These are phyloP conservation scores for Clarireedia hainanense DNA, from an alignment of 2,329 filamentous ascomycete genomes.

Conservation along the genomic window DNA sequence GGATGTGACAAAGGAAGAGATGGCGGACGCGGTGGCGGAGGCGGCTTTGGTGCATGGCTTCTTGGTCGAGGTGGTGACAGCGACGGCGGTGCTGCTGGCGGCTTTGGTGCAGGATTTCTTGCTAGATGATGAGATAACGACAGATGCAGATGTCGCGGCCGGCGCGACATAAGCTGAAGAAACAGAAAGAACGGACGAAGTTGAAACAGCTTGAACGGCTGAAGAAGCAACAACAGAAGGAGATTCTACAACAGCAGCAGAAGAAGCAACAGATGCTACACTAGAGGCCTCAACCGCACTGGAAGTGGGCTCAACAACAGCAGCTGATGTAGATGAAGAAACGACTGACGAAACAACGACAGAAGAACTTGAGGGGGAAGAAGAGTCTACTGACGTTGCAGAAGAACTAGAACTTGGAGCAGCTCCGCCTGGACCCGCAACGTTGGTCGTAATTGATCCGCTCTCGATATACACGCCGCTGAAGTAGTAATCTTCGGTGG, in stretches of 20 bases:
- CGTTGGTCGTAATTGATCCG: constrained; percentile 36
- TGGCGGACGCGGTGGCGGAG: neutral
- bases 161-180: neutral
- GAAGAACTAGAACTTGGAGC: constrained; percentile 10
- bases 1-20: neutral
- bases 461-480: constrained; percentile 64
- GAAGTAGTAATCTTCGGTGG: constrained; percentile 61
- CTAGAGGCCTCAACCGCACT: no score
- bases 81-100: neutral
- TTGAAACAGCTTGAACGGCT: constrained; percentile 1
- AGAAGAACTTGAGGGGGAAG: neutral
- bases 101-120: constrained; percentile 5
- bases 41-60: neutral
- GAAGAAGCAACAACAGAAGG: neutral
- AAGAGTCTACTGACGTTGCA: constrained; percentile 3
- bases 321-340: constrained; percentile 1
- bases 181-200: neutral
- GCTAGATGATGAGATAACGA: neutral
- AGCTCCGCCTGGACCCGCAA: constrained; percentile 30
- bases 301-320: neutral
- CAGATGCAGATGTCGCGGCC: neutral
- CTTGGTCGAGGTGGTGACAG: neutral
- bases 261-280: no score
- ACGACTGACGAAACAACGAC: neutral
- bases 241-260: neutral